Evolutionary conservation across 306 rosid species (phyloP).

Genomic region (Benincasa hispida): DNA sequence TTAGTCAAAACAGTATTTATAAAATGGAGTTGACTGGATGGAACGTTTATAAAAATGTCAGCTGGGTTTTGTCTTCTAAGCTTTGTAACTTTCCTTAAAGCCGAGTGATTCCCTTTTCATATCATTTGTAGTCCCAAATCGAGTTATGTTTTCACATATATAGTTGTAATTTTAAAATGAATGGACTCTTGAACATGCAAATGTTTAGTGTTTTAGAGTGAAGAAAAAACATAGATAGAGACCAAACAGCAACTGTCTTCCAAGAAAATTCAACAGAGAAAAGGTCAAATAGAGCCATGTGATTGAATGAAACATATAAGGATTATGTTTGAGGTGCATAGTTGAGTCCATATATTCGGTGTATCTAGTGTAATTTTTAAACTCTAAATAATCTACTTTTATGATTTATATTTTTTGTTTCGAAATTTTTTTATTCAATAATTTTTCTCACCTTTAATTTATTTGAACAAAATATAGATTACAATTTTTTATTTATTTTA

Average conservation of each 20-base stretch:
- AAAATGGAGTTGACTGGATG: not conserved
- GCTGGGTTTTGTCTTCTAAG: not conserved
- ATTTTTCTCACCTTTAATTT: no score
- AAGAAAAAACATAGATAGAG: not conserved
- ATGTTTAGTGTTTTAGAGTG: not conserved
- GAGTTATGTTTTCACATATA: not conserved
- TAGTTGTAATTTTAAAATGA: not conserved
- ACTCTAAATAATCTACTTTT: no score
- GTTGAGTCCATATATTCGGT: no score
- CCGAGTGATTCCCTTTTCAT: not conserved
- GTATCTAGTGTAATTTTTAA: no score
- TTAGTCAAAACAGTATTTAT: not conserved
- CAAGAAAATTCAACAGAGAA: not conserved
- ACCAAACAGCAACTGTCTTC: not conserved
- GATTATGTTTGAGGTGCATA: no score
- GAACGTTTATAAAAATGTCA: not conserved
- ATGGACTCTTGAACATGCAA: not conserved
- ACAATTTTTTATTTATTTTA: no score
- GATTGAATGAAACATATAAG: no score
- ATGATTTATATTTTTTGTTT: no score
- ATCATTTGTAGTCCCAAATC: not conserved
- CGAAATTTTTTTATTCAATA: no score
- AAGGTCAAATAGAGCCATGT: not conserved
- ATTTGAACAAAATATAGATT: no score
- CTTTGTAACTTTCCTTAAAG: not conserved